Evolutionary conservation across 2,329 filamentous ascomycete species (phyloP).

Genomic region (Fusarium lyarnte): DNA sequence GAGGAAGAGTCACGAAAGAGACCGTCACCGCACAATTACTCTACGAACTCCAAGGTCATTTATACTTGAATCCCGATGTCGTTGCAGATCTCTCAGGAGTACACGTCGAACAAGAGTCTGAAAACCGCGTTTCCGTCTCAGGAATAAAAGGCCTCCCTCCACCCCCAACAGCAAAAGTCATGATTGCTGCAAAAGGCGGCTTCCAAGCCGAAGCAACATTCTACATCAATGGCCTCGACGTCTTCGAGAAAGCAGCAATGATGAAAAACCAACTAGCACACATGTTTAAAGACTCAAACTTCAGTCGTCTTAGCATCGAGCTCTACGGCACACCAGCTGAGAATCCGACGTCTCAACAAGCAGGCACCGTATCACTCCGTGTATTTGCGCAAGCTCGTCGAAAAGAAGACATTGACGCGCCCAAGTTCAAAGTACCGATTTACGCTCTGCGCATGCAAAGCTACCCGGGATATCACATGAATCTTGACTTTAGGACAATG

Average conservation of each 20-base stretch:
- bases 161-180: constrained; percentile 49
- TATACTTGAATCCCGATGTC: constrained; percentile 57
- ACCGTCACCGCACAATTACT: constrained; percentile 52
- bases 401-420: constrained; percentile 47
- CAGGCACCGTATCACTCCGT: constrained; percentile 59
- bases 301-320: constrained; percentile 49
- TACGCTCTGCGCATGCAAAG: constrained; percentile 54
- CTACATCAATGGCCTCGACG: constrained; percentile 55
- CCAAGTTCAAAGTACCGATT: constrained; percentile 51
- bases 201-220: constrained; percentile 58
- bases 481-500: constrained; percentile 56
- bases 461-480: constrained; percentile 56
- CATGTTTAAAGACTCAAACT: constrained; percentile 48
- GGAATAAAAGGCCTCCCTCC: constrained; percentile 44
- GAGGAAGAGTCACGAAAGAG: constrained; percentile 51
- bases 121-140: constrained; percentile 47
- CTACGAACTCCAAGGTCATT: constrained; percentile 57
- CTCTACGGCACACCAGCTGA: constrained; percentile 50
- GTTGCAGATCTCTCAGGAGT: constrained; percentile 51
- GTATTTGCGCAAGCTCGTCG: constrained; percentile 57
- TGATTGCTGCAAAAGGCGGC: constrained; percentile 55
- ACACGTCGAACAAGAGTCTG: constrained; percentile 56
- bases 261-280: constrained; percentile 52
- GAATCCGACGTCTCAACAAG: constrained; percentile 55
- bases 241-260: constrained; percentile 54